These are phyloP conservation scores for Vigna reflexopilosa DNA, from an alignment of 306 rosid genomes.

Conservation along the genomic window DNA sequence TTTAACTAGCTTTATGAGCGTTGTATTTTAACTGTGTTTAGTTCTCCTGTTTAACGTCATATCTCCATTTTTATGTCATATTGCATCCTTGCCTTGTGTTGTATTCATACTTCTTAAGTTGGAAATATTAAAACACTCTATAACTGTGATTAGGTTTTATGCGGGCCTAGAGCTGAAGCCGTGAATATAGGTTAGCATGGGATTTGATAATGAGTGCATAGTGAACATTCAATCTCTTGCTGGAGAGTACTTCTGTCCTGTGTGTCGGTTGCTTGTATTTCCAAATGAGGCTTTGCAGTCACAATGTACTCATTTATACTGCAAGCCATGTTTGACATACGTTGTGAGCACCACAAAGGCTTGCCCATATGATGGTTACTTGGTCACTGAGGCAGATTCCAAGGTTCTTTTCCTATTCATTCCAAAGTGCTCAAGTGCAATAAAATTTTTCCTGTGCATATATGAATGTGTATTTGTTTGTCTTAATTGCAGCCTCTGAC, in stretches of 20 bases:
- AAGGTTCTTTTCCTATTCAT: slow-evolving; percentile 63
- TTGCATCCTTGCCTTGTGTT: neutral
- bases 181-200: slow-evolving; percentile 60
- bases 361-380: slow-evolving; percentile 97
- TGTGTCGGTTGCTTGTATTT: slow-evolving; percentile 91
- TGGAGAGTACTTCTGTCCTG: slow-evolving; percentile 98
- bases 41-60: neutral
- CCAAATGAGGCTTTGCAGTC: slow-evolving; percentile 95
- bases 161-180: slow-evolving; percentile 54
- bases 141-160: slow-evolving; percentile 49
- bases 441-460: neutral
- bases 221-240: slow-evolving; percentile 94
- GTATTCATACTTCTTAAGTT: neutral
- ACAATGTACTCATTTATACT: slow-evolving; percentile 94
- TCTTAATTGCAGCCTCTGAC: slow-evolving; percentile 74
- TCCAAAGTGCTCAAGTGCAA: neutral
- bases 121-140: neutral
- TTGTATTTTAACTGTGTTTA: neutral
- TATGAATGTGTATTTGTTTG: slow-evolving; percentile 26
- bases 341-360: slow-evolving; percentile 82
- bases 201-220: slow-evolving; percentile 97
- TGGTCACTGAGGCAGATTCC: slow-evolving; percentile 91
- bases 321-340: slow-evolving; percentile 92
- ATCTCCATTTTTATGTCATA: neutral
- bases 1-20: neutral